These are phyloP conservation scores for Linnemannia elongata DNA, from an alignment of 192 early-diverging fungal species.

Conservation along the genomic window DNA sequence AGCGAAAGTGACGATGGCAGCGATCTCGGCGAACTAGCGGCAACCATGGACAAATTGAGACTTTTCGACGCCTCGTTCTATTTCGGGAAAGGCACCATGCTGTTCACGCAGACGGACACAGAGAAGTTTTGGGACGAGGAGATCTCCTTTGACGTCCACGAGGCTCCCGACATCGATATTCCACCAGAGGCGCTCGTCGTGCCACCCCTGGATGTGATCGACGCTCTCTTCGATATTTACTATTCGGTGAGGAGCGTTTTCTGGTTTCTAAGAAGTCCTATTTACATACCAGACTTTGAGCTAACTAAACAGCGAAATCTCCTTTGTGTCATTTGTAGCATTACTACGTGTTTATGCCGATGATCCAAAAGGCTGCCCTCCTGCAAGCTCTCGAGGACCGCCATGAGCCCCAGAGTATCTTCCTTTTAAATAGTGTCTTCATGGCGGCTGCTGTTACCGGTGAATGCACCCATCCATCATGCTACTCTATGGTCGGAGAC, in stretches of 20 bases:
- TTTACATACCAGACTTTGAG: not conserved
- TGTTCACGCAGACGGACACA: conserved; percentile 49
- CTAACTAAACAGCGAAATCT: not conserved
- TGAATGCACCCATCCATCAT: conserved; percentile 35
- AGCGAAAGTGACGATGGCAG: conserved; percentile 21
- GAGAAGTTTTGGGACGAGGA: conserved; percentile 53
- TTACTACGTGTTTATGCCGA: conserved; percentile 39
- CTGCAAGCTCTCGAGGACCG: conserved; percentile 49
- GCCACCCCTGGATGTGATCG: conserved; percentile 43
- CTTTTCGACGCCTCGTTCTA: conserved; percentile 51
- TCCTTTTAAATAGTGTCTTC: conserved; percentile 49
- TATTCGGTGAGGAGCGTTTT: conserved; percentile 27
- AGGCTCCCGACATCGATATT: conserved; percentile 26
- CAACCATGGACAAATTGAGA: conserved; percentile 50
- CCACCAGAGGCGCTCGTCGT: conserved; percentile 34
- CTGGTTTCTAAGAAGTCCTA: not conserved
- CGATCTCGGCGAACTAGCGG: conserved; percentile 36
- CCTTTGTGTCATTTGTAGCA: conserved; percentile 12
- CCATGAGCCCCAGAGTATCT: conserved; percentile 47
- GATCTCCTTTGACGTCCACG: conserved; percentile 52
- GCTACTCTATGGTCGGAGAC: conserved; percentile 30
- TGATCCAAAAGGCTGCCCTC: conserved; percentile 48
- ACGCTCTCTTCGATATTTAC: conserved; percentile 49
- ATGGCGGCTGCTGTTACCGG: conserved; percentile 38
- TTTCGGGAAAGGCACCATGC: conserved; percentile 46